Percentiles rank a stretch among this genome's conserved stretches.
These are phyloP conservation scores for Phytophthora hybrid DNA, from an alignment of 352 stramenopile genomes.

Conservation along the genomic window DNA sequence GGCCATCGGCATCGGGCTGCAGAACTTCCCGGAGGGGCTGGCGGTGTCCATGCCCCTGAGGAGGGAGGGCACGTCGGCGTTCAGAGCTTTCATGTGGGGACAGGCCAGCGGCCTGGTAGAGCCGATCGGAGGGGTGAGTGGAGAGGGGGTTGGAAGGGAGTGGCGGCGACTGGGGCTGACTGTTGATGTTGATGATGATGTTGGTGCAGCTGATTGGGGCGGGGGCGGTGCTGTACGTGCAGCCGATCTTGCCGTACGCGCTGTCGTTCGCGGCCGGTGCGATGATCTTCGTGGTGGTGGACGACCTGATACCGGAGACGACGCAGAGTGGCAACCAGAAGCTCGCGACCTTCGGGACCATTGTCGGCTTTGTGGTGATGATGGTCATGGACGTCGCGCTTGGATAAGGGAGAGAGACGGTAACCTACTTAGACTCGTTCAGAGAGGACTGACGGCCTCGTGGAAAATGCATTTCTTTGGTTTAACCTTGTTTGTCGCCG, in stretches of 20 bases:
- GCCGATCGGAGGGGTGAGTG: slow-evolving; percentile 82
- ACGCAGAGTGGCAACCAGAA: slow-evolving; percentile 92
- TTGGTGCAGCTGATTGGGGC: slow-evolving; percentile 78
- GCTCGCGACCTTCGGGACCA: slow-evolving; percentile 84
- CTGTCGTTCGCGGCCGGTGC: slow-evolving; percentile 91
- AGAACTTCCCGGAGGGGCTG: slow-evolving; percentile 92
- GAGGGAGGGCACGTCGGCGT: slow-evolving; percentile 85
- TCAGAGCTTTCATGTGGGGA: slow-evolving; percentile 90
- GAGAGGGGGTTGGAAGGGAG: neutral
- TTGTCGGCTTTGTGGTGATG: slow-evolving; percentile 93
- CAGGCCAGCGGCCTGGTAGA: slow-evolving; percentile 92
- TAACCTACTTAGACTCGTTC: slow-evolving; percentile 25
- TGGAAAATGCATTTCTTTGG: slow-evolving; percentile 30
- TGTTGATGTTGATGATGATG: neutral
- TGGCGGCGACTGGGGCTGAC: neutral
- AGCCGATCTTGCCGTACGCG: slow-evolving; percentile 91
- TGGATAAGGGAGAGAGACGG: slow-evolving; percentile 45
- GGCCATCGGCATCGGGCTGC: slow-evolving; percentile 89
- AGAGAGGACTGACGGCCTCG: slow-evolving; percentile 8
- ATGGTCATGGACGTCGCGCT: slow-evolving; percentile 92
- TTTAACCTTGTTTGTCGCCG: slow-evolving; percentile 18
- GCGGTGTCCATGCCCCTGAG: slow-evolving; percentile 90
- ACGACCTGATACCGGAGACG: slow-evolving; percentile 91
- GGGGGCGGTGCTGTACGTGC: slow-evolving; percentile 83
- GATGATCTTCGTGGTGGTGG: slow-evolving; percentile 94